These are phyloP conservation scores for Primulina huaijiensis DNA, from an alignment of 257 asterid genomes.

Conservation along the genomic window DNA sequence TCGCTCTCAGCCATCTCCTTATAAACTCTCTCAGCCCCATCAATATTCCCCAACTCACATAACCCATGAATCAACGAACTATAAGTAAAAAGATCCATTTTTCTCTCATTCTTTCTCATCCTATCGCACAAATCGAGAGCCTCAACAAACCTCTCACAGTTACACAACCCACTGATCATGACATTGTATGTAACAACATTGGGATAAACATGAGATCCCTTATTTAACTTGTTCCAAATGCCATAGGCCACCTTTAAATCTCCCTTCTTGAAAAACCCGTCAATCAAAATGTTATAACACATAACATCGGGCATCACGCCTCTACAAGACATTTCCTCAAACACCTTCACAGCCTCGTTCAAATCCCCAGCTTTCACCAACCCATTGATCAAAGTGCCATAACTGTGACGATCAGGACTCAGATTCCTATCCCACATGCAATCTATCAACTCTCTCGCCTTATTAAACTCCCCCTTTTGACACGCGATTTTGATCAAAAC, in stretches of 20 bases:
- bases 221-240: constrained; percentile 66
- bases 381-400: constrained; percentile 72
- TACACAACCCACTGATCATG: constrained; percentile 81
- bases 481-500: constrained; percentile 65
- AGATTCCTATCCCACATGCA: constrained; percentile 47
- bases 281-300: constrained; percentile 74
- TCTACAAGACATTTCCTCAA: constrained; percentile 81
- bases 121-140: constrained; percentile 63
- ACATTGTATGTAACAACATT: constrained; percentile 67
- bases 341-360: constrained; percentile 51
- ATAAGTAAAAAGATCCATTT: constrained; percentile 66
- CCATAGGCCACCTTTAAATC: constrained; percentile 44
- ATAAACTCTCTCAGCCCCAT: constrained; percentile 67
- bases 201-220: constrained; percentile 59
- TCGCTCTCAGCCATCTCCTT: constrained; percentile 50
- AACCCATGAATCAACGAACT: constrained; percentile 78
- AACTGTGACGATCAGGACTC: constrained; percentile 66
- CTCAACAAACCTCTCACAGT: constrained; percentile 63
- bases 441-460: constrained; percentile 47
- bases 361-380: constrained; percentile 56
- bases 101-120: constrained; percentile 59
- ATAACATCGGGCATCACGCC: constrained; percentile 62
- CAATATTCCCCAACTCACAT: constrained; percentile 62
- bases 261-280: constrained; percentile 63
- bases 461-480: constrained; percentile 46